Evolutionary conservation across 2,329 filamentous ascomycete genomes (phyloP).

Genomic region (Hirsutella rhossiliensis): DNA sequence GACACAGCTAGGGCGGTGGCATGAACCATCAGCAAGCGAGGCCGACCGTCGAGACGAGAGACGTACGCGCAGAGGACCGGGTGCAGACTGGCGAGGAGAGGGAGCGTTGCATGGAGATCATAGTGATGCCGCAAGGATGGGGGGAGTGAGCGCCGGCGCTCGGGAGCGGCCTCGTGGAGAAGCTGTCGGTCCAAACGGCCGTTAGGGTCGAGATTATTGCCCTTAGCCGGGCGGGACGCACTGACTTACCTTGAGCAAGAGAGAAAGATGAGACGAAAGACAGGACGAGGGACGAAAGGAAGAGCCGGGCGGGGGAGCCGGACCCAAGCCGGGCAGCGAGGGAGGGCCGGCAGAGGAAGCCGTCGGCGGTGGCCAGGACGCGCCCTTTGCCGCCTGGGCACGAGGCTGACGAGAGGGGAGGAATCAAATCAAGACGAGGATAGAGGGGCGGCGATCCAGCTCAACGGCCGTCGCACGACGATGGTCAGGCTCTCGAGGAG

Average conservation of each 20-base stretch:
- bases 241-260: neutral
- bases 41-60: slow-evolving; percentile 1
- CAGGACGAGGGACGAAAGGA: neutral
- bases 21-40: slow-evolving; percentile 16
- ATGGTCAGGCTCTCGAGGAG: neutral
- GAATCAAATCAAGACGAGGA: neutral
- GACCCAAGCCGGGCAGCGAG: neutral
- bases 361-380: neutral
- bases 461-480: neutral
- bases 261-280: neutral
- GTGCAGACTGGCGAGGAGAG: slow-evolving; percentile 50
- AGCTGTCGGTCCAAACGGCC: slow-evolving; percentile 9
- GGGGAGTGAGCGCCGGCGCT: slow-evolving; percentile 16
- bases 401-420: neutral
- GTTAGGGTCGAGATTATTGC: slow-evolving; percentile 1
- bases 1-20: slow-evolving; percentile 16
- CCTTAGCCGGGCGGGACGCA: neutral
- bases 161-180: slow-evolving; percentile 14
- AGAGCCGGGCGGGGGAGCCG: neutral
- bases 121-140: slow-evolving; percentile 32
- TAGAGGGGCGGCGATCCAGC: neutral
- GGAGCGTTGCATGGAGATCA: slow-evolving; percentile 52
- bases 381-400: neutral
- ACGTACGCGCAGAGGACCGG: slow-evolving; percentile 49
- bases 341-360: neutral